Evolutionary conservation across 2,329 filamentous ascomycete species (phyloP), one percentile per base, ranked within the genome.

Genomic region (Claviceps sp.): DNA sequence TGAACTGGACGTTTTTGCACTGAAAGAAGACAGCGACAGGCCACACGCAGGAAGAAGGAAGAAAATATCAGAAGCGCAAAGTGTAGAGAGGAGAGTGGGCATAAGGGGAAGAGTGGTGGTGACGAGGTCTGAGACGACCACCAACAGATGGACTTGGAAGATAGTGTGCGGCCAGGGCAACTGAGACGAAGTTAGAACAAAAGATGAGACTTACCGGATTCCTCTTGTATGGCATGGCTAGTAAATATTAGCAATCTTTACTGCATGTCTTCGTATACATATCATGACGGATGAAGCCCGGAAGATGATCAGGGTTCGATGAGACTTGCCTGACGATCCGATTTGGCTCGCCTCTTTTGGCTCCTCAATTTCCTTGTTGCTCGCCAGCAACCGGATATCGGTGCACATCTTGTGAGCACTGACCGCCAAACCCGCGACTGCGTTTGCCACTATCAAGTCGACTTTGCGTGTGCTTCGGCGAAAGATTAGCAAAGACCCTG

Each of bases 351-450:
- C 81, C 70, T 90, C 86, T 60, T 89, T 87, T 0, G 87, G 87
- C 72, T 90, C 87, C 63, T 94, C 89, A 54, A 93, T 73, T 67
- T 94, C 88, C 74, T 95, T 94, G 69, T 82, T 77, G 61, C 77
- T 74, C 5, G 84, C 84, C 47, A 91, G 72, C 62, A 87, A 83
- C 48, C 86, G 76, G 58, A 93, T 85, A 60, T 91, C 86, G 47
- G 77, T 76, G 48, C 80, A 78, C 55, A 94, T 90, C 54, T 84
- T 80, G 63, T 63, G 61, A 0, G 81, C 86, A 0, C 87, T 88
- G n/a, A 87, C 77, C 24, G 87, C 89, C 49, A 95, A 81, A 1
- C 82, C 87, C 36, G 78, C 76, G 37, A 95, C 72, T n/a, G 86
- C 87, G 63, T 93, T 90, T 60, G 83, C 78, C n/a, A 95, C 74